A percentile compares a stretch with the other conserved stretches of the same genome.
Conservation (phyloP, 768 basidiomycete genomes). For the Rhizopogon rudus region DNA sequence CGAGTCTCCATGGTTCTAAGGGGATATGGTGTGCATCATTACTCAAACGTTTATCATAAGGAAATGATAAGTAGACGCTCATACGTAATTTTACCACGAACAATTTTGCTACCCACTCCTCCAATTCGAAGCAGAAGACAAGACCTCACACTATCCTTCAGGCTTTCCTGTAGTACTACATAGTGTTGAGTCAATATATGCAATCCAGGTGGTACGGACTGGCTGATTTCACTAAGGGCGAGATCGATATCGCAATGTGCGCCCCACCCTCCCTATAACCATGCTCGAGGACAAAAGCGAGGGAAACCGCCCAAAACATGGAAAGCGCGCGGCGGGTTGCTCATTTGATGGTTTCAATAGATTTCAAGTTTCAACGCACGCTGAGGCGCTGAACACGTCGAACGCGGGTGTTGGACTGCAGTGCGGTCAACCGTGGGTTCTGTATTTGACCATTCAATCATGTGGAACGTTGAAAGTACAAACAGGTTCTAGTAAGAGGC, state of each 20-base stretch:
- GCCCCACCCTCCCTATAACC: constrained; percentile 11
- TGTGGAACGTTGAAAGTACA: no score
- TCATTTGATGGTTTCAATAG: no score
- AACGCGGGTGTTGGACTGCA: no score
- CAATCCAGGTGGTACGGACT: constrained; percentile 73
- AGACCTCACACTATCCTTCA: constrained; percentile 5
- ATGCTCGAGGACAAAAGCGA: no score
- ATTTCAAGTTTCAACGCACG: no score
- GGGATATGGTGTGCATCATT: constrained; percentile 22
- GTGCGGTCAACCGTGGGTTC: no score
- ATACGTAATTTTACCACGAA: constrained; percentile 39
- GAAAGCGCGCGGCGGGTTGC: no score
- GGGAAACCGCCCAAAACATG: no score
- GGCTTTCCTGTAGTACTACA: not conserved
- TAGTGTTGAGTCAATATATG: not conserved
- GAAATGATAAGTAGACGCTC: not conserved
- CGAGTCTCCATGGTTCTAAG: constrained; percentile 26
- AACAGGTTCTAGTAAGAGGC: no score
- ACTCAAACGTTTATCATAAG: not conserved
- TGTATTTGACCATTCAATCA: no score
- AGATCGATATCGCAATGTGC: constrained; percentile 82
- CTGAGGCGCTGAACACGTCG: no score
- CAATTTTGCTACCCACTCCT: constrained; percentile 93
- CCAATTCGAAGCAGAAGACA: constrained; percentile 71
- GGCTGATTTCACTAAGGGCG: constrained; percentile 72